Percentiles rank a stretch among this genome's conserved stretches.
Evolutionary conservation across 257 asterid genomes (phyloP).

Genomic region (Jasminum sambac): DNA sequence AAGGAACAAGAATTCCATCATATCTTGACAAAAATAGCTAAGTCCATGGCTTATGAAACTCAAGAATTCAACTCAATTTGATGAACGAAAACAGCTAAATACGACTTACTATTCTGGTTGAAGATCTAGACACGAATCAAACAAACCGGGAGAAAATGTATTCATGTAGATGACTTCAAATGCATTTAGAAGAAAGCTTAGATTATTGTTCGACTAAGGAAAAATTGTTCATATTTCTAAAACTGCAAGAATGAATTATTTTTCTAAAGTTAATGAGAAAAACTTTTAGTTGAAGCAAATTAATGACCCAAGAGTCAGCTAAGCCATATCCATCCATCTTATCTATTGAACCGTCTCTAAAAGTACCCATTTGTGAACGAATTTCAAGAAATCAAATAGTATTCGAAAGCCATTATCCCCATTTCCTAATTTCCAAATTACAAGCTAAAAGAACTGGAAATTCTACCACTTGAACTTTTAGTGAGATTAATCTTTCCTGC

Average conservation of each 20-base stretch:
- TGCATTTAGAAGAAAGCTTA: background rate
- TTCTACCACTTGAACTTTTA: background rate
- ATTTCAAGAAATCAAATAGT: constrained; percentile 27
- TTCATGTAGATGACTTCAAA: background rate
- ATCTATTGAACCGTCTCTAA: constrained; percentile 14
- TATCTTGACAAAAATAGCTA: background rate
- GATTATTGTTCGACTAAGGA: background rate
- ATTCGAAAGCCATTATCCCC: constrained; percentile 32
- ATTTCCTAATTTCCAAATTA: constrained; percentile 18
- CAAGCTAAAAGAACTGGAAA: background rate
- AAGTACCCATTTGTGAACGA: constrained; percentile 32
- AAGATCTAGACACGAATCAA: constrained; percentile 2
- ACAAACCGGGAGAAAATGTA: background rate
- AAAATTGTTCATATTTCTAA: background rate
- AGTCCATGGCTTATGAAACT: background rate
- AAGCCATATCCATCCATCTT: constrained; percentile 20
- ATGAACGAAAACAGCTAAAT: background rate
- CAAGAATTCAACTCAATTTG: background rate
- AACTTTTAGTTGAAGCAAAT: constrained; percentile 20
- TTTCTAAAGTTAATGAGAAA: background rate
- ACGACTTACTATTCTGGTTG: background rate
- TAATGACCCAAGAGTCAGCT: constrained; percentile 24
- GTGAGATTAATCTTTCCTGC: constrained; percentile 11
- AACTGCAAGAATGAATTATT: constrained; percentile 2
- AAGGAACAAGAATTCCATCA: background rate